Conservation (phyloP, 495 filamentous ascomycete genomes). For the Cercophora scortea region DNA sequence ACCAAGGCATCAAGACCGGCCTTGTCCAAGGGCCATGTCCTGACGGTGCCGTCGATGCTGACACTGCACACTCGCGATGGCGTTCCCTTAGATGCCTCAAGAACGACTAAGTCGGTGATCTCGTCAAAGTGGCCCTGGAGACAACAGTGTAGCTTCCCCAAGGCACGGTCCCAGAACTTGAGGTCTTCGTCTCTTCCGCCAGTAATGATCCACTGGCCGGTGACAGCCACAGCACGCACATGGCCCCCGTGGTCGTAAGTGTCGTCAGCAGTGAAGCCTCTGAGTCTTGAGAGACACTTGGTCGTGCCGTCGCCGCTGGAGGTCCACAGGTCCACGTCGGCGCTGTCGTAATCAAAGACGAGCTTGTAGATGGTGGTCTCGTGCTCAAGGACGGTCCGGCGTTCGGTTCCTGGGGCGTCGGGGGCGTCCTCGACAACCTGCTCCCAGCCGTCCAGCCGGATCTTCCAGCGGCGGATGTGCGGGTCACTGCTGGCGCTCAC, state of each 20-base stretch:
- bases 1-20: conserved; percentile 53
- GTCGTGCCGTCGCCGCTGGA: conserved; percentile 79
- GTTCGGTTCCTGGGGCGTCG: conserved; percentile 30
- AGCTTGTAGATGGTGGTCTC: conserved; percentile 85
- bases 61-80: conserved; percentile 58
- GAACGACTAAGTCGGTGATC: conserved; percentile 67
- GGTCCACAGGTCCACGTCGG: conserved; percentile 70
- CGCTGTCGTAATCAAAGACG: conserved; percentile 40
- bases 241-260: conserved; percentile 77
- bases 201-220: conserved; percentile 76
- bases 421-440: conserved; percentile 33
- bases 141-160: conserved; percentile 65
- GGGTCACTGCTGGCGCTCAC: conserved; percentile 79
- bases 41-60: conserved; percentile 79
- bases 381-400: conserved; percentile 65
- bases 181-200: conserved; percentile 88
- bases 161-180: conserved; percentile 73
- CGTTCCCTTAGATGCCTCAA: conserved; percentile 33
- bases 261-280: conserved; percentile 61
- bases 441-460: conserved; percentile 37
- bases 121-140: conserved; percentile 90
- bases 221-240: conserved; percentile 71
- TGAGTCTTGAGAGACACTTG: conserved; percentile 61
- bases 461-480: conserved; percentile 69
- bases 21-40: conserved; percentile 67